phyloP scores from a whole-genome alignment of 2,329 filamentous ascomycete genomes.

The Tolypocladium nubicola region DNA sequence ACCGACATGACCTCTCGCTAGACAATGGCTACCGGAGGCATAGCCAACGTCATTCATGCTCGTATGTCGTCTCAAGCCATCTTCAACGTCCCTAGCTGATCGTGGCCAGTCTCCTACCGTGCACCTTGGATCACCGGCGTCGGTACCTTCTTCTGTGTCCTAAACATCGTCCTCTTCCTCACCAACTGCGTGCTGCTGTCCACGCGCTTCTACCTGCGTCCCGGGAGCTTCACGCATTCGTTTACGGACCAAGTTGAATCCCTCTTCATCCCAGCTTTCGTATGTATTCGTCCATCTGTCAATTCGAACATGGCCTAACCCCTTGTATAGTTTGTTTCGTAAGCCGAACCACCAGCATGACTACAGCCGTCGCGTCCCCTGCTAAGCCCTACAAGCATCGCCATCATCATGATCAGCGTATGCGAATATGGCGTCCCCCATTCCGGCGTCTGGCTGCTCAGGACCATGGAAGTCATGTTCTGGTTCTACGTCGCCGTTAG shows the following conservation, averaged over 20 bases:
- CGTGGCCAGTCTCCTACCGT: background rate
- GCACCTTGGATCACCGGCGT: slow-evolving; percentile 47
- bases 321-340: too few relatives aligned
- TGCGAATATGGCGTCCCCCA: slow-evolving; percentile 63
- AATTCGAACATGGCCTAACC: too few relatives aligned
- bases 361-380: too few relatives aligned
- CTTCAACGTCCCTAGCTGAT: background rate
- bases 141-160: slow-evolving; percentile 49
- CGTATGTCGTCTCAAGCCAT: background rate
- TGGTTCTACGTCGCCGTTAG: slow-evolving; percentile 65
- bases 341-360: too few relatives aligned
- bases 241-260: slow-evolving; percentile 70
- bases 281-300: too few relatives aligned
- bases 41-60: slow-evolving; percentile 42
- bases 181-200: slow-evolving; percentile 54
- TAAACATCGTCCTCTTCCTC: slow-evolving; percentile 54
- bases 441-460: slow-evolving; percentile 50
- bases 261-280: slow-evolving; percentile 62
- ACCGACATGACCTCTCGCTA: background rate
- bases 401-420: slow-evolving; percentile 68
- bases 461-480: slow-evolving; percentile 54
- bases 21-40: slow-evolving; percentile 43
- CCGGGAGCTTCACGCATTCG: slow-evolving; percentile 59
- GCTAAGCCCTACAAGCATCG: slow-evolving; percentile 31
- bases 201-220: slow-evolving; percentile 58